Conservation (phyloP, 2,329 filamentous ascomycete species). For the Sporothrix pseudoabietina region DNA sequence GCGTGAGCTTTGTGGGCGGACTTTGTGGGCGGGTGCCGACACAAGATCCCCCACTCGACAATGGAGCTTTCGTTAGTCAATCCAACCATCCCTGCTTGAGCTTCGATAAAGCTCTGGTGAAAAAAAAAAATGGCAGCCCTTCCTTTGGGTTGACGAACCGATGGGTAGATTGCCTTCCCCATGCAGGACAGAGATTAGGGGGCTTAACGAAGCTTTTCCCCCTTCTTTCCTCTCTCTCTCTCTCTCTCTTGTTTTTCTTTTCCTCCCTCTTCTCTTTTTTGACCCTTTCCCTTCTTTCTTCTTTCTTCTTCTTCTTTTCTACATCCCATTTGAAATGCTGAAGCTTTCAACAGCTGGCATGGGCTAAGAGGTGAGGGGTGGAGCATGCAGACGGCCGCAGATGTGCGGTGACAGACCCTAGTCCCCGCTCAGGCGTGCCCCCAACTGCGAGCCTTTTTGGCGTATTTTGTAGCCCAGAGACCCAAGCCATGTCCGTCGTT, state of each 20-base stretch:
- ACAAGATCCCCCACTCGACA: background rate
- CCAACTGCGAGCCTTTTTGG: background rate
- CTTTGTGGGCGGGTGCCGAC: background rate
- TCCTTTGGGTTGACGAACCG: background rate
- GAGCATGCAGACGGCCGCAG: constrained; percentile 8
- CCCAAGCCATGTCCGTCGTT: background rate
- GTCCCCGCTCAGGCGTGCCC: constrained; percentile 18
- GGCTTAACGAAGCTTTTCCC: background rate
- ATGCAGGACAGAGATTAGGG: background rate
- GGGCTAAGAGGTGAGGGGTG: background rate
- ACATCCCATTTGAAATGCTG: background rate
- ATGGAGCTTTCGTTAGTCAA: background rate
- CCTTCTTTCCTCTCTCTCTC: too few relatives aligned
- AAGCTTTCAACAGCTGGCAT: constrained; percentile 1
- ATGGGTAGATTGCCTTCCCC: background rate
- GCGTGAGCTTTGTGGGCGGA: background rate
- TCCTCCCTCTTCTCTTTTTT: background rate
- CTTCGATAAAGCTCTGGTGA: background rate
- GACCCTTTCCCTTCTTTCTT: background rate
- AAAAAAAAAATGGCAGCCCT: background rate
- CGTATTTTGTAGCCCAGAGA: constrained; percentile 18
- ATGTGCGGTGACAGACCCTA: constrained; percentile 16
- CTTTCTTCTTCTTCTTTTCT: background rate
- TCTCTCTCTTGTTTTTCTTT: background rate
- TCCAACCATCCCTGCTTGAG: background rate